These are phyloP conservation scores for Blakeslea trispora DNA, from an alignment of 371 early-diverging fungal genomes.

Conservation along the genomic window DNA sequence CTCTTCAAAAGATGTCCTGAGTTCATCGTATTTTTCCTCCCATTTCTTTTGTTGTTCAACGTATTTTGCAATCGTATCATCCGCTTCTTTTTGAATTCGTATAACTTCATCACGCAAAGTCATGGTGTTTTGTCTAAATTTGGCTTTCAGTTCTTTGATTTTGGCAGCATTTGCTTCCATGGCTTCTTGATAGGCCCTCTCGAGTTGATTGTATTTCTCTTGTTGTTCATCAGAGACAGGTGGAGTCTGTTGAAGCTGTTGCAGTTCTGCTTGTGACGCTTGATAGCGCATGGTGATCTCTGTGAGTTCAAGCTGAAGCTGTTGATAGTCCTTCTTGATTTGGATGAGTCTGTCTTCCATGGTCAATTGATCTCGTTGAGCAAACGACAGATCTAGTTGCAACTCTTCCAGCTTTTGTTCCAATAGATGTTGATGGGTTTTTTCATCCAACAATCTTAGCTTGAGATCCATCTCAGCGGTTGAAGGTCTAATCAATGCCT, in stretches of 20 bases:
- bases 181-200: neutral
- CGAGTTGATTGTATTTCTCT: neutral
- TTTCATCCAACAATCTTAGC: neutral
- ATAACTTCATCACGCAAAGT: neutral
- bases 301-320: neutral
- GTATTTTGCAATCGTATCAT: neutral
- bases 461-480: neutral
- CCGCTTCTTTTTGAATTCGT: neutral
- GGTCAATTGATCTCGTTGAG: neutral
- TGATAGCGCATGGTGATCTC: neutral
- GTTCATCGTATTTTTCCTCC: too few species aligned
- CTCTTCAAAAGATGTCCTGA: too few species aligned
- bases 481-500: neutral
- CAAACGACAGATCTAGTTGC: neutral
- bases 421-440: neutral
- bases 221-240: neutral
- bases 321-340: neutral
- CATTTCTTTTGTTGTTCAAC: neutral
- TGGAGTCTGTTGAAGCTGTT: neutral
- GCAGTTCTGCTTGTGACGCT: neutral
- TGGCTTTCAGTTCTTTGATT: neutral
- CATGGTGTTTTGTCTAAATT: neutral
- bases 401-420: neutral
- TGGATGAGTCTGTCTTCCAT: neutral
- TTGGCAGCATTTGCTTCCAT: neutral